Base-by-base conservation (phyloP, 2,329 filamentous ascomycete genomes). In the Passalora sequoiae region DNA sequence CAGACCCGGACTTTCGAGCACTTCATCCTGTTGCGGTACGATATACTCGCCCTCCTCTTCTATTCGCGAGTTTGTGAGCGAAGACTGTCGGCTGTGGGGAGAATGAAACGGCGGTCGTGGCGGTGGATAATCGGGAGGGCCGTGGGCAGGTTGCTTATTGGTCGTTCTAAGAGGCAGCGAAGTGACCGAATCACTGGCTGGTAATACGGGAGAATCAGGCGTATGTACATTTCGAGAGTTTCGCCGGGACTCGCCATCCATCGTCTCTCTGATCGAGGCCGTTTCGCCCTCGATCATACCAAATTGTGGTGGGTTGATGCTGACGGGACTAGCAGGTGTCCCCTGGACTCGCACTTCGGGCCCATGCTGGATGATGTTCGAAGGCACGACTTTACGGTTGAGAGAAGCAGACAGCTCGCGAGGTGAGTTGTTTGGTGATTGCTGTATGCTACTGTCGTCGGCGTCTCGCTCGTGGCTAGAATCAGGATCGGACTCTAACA, bases 1-100 rank as follows among this genome's bases (percentile, higher is more conserved):
- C 33, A 78, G 56, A 19, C 71, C 71, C 9, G 68, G 69, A 38
- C 49, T 53, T 21, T 70, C 66, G 13, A 62, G 56, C 13, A 55
- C 52, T 4, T 61, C 59, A 4, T 60, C 47, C 24, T 43, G 19
- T 22, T 49, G 38, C 17, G 31, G 17, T 3, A 24, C 41, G 6
- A 44, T 40, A 15, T 43, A 50, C 25, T 52, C 53, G 20, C 50
- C 46, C 35, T 61, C 57, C 38, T 60, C 58, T 13, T 60, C 59
- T 29, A 58, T 59, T 4, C 47, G 46, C 19, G 51, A 46, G 2
- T 46, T 44, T 6, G 38, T 51, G 24, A 50, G 40, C 6, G 54
- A 53, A 13, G 54, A 57, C 10, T 43, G 44, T 32, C 50, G 42
- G 31, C 50, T 53, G 32, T 55, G 54, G 17, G 19, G 36, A 10